Evolutionary conservation across 768 basidiomycete genomes (phyloP), one percentile per base, ranked within the genome.

Genomic region (Mycena metata): DNA sequence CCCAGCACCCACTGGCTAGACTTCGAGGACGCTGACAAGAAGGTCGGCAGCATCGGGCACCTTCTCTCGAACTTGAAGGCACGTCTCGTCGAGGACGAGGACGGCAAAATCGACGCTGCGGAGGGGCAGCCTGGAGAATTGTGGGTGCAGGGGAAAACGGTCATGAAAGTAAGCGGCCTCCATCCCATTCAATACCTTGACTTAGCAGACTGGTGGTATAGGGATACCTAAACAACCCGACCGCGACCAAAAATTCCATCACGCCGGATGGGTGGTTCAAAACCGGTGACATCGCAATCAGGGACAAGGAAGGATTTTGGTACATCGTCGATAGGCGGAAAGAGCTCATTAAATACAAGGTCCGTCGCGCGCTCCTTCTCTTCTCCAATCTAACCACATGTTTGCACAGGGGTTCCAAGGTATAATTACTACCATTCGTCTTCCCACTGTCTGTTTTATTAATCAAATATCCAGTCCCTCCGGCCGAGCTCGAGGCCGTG

Each of bases 261-360:
- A 89, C 88, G 0, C 72, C 78, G 1, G 88, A 90, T 46, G 84
- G 88, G 4, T 94, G 91, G 90, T 86, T 91, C 77, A 90, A 88
- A 81, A 92, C 92, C 2, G 91, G 92, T 0, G 92, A 94, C 74
- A 80, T 93, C 33, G 85, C 83, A 5, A 68, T 83, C 15, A 76
- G 84, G 19, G 88, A 91, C 64, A 73, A 76, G 19, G 84, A 91
- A 5, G 92, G 91, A 1, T 88, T 83, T 72, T 89, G 84, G 74
- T 83, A 79, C 67, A 88, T 89, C 63, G 85, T 42, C 24, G 89
- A 90, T 64, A 79, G 90, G 19, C 80, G 80, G 59, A 90, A 89
- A 66, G 89, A 89, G 70, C 73, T 89, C 45, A 85, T 89, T 72
- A 88, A 89, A 71, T 88, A 90, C 76, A 88, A 89, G 81, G 86